Evolutionary conservation across 2,329 filamentous ascomycete genomes (phyloP).

Genomic region (Ceratocystis albifundus): DNA sequence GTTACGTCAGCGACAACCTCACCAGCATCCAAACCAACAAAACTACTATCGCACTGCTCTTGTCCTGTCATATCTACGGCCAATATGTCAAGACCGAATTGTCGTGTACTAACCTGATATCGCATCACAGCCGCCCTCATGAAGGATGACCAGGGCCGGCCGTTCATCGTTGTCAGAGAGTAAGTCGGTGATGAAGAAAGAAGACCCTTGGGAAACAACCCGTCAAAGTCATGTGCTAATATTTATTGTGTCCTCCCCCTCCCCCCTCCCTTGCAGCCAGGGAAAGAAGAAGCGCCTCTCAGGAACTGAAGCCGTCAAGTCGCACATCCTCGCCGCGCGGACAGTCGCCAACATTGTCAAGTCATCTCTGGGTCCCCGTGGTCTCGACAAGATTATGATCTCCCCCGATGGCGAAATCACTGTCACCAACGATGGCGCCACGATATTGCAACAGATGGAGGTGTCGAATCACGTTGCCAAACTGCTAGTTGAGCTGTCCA

Average conservation of each 20-base stretch:
- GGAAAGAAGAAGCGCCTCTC: slow-evolving; percentile 96
- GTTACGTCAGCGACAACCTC: slow-evolving; percentile 23
- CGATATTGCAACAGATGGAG: slow-evolving; percentile 96
- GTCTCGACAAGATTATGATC: slow-evolving; percentile 97
- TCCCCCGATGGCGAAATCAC: slow-evolving; percentile 98
- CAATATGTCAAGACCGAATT: not conserved
- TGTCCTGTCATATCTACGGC: not conserved
- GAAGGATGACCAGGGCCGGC: slow-evolving; percentile 94
- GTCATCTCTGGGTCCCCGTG: slow-evolving; percentile 87
- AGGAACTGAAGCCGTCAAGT: slow-evolving; percentile 94
- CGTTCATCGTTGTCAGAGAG: slow-evolving; percentile 98
- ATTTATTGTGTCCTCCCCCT: slow-evolving; percentile 4
- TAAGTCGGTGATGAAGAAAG: slow-evolving; percentile 38
- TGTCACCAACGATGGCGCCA: slow-evolving; percentile 97
- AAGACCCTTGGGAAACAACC: not conserved
- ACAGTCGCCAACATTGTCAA: slow-evolving; percentile 97
- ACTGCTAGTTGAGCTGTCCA: slow-evolving; percentile 89
- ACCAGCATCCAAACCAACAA: not conserved
- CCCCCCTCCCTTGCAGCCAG: slow-evolving; percentile 48
- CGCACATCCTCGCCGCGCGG: slow-evolving; percentile 90
- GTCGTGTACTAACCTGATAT: slow-evolving; percentile 14
- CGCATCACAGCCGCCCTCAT: slow-evolving; percentile 52
- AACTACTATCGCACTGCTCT: not conserved
- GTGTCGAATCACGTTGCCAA: slow-evolving; percentile 98
- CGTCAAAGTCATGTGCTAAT: slow-evolving; percentile 25